phyloP scores from a whole-genome alignment of 2,329 filamentous ascomycete species.

The Elsinoe perseae region DNA sequence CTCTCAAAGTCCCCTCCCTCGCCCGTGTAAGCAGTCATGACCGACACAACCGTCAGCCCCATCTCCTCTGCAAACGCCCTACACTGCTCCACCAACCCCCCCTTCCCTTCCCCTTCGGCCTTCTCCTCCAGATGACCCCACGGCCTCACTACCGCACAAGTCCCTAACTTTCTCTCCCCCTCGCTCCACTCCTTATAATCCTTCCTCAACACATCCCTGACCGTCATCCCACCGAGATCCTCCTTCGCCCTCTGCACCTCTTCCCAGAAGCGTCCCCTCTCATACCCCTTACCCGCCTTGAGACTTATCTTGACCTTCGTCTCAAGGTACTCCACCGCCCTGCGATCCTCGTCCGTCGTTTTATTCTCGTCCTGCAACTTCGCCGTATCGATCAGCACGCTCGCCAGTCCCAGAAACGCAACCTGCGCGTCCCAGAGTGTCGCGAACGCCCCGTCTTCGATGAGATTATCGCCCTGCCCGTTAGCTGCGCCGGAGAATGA shows the following conservation, averaged over 20 bases:
- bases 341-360: slow-evolving; percentile 54
- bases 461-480: slow-evolving; percentile 32
- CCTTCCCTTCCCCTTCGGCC: slow-evolving; percentile 36
- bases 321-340: slow-evolving; percentile 54
- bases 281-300: slow-evolving; percentile 39
- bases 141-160: slow-evolving; percentile 57
- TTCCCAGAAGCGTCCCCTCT: slow-evolving; percentile 50
- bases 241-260: slow-evolving; percentile 58
- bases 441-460: slow-evolving; percentile 31
- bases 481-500: slow-evolving; percentile 32
- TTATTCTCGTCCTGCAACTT: slow-evolving; percentile 55
- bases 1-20: slow-evolving; percentile 51
- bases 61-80: slow-evolving; percentile 49
- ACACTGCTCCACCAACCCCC: slow-evolving; percentile 44
- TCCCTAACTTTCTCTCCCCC: slow-evolving; percentile 51
- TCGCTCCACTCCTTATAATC: slow-evolving; percentile 78
- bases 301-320: slow-evolving; percentile 38
- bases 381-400: slow-evolving; percentile 65
- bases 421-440: slow-evolving; percentile 49
- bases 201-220: slow-evolving; percentile 65
- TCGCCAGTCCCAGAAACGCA: slow-evolving; percentile 59
- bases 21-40: slow-evolving; percentile 61
- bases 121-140: slow-evolving; percentile 53
- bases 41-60: slow-evolving; percentile 52
- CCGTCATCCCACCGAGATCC: slow-evolving; percentile 52